phyloP scores from a whole-genome alignment of 2,329 filamentous ascomycete species.

The Fusarium torreyae region DNA sequence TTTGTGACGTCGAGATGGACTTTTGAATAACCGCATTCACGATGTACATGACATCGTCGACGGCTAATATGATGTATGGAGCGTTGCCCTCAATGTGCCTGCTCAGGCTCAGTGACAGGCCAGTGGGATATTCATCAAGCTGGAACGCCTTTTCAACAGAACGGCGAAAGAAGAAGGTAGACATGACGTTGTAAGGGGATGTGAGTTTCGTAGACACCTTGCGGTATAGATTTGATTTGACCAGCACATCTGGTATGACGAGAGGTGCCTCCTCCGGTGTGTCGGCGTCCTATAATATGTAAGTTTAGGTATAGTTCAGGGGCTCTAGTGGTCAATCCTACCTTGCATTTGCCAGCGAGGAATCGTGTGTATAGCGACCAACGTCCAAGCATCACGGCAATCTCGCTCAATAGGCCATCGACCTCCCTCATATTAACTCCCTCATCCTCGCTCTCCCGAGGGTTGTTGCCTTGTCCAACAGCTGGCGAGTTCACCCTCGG shows the following conservation, averaged over 20 bases:
- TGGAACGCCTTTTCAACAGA: constrained; percentile 99
- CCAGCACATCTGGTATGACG: constrained; percentile 79
- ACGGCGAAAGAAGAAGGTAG: constrained; percentile 95
- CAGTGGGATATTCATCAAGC: constrained; percentile 87
- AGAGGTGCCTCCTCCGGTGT: constrained; percentile 70
- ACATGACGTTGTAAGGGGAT: constrained; percentile 90
- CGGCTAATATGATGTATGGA: constrained; percentile 93
- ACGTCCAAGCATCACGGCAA: constrained; percentile 89
- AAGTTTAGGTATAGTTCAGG: constrained; percentile 21
- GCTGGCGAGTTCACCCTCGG: constrained; percentile 85
- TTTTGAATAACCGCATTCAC: constrained; percentile 92
- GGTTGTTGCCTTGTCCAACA: constrained; percentile 66
- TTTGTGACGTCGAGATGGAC: constrained; percentile 87
- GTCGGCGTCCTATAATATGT: constrained; percentile 62
- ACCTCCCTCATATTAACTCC: constrained; percentile 97
- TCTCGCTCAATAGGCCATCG: constrained; percentile 88
- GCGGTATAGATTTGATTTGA: constrained; percentile 82
- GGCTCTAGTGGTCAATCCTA: constrained; percentile 56
- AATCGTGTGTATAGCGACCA: constrained; percentile 96
- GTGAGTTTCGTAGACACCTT: constrained; percentile 84
- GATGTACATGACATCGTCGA: constrained; percentile 99
- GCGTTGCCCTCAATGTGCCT: constrained; percentile 81
- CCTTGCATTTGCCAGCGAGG: constrained; percentile 86
- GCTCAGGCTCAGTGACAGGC: constrained; percentile 82
- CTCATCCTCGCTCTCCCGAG: constrained; percentile 85